phyloP scores from a whole-genome alignment of 1,284 basidiomycete genomes.

The Malassezia sympodialis region DNA sequence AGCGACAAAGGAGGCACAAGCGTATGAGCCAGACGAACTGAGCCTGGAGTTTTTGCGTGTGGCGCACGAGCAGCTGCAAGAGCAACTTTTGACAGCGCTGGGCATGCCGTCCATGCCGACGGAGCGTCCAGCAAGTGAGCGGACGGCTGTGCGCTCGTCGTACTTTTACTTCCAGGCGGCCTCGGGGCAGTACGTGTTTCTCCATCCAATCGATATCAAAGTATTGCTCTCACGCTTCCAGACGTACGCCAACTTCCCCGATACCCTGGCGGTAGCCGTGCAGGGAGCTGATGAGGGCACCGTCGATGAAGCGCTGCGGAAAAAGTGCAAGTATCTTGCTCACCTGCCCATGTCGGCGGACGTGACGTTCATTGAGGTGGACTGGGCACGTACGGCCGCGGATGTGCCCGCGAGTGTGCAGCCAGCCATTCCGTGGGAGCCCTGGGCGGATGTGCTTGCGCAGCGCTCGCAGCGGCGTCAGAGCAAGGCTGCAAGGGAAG shows the following conservation, averaged over 20 bases:
- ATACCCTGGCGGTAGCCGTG: constrained; percentile 65
- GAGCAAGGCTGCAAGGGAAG: constrained; percentile 36
- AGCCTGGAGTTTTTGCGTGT: constrained; percentile 69
- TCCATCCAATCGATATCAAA: constrained; percentile 90
- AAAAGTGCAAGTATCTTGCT: constrained; percentile 86
- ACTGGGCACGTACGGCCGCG: constrained; percentile 49
- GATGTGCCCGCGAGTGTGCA: constrained; percentile 14
- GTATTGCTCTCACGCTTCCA: constrained; percentile 77
- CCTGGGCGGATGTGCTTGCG: constrained; percentile 35
- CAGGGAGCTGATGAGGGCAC: constrained; percentile 61
- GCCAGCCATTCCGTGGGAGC: constrained; percentile 24
- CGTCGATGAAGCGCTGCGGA: constrained; percentile 80
- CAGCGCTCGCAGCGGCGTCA: constrained; percentile 28
- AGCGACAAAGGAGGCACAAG: constrained; percentile 53
- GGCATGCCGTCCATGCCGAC: background rate
- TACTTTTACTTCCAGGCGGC: constrained; percentile 95
- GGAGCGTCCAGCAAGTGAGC: background rate
- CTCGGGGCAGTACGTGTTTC: constrained; percentile 78
- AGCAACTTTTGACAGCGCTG: constrained; percentile 29
- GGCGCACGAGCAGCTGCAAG: constrained; percentile 51
- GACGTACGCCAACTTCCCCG: constrained; percentile 73
- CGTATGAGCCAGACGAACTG: constrained; percentile 60
- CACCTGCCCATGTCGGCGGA: constrained; percentile 86
- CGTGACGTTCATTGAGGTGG: constrained; percentile 85
- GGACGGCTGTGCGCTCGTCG: constrained; percentile 17